phyloP scores from a whole-genome alignment of 2,329 filamentous ascomycete species.

The Pestalotiopsis sp. region DNA sequence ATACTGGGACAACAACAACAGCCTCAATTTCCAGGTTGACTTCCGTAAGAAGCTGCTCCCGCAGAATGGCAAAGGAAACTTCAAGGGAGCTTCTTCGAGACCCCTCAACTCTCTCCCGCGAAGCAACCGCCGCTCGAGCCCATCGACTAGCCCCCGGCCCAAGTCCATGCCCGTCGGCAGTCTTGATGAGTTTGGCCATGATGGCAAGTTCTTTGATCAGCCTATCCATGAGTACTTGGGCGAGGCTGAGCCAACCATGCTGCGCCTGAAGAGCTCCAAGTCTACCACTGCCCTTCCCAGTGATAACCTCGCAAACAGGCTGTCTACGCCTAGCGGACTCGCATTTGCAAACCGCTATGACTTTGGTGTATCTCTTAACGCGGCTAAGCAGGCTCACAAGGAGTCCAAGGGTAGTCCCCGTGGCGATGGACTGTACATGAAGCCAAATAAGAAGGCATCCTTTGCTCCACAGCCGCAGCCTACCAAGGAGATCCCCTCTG shows the following conservation, averaged over 20 bases:
- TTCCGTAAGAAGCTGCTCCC: slow-evolving; percentile 79
- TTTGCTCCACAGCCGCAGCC: slow-evolving; percentile 18
- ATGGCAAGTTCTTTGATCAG: slow-evolving; percentile 60
- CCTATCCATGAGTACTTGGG: slow-evolving; percentile 65
- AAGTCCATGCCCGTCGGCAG: slow-evolving; percentile 57
- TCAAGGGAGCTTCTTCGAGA: slow-evolving; percentile 52
- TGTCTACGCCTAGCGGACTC: slow-evolving; percentile 62
- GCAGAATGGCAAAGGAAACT: slow-evolving; percentile 58
- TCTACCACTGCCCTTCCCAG: slow-evolving; percentile 65
- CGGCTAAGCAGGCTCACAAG: slow-evolving; percentile 77
- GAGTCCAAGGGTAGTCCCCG: slow-evolving; percentile 57
- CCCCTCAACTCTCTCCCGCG: slow-evolving; percentile 62
- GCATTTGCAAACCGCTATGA: slow-evolving; percentile 94
- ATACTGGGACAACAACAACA: slow-evolving; percentile 92
- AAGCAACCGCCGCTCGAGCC: slow-evolving; percentile 59
- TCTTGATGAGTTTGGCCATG: slow-evolving; percentile 72
- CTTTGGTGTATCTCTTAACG: slow-evolving; percentile 87
- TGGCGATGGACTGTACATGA: slow-evolving; percentile 58
- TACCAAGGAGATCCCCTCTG: slow-evolving; percentile 13
- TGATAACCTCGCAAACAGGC: slow-evolving; percentile 56
- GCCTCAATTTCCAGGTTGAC: slow-evolving; percentile 89
- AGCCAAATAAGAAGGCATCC: slow-evolving; percentile 44
- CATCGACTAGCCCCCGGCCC: slow-evolving; percentile 45
- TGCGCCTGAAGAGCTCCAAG: slow-evolving; percentile 72
- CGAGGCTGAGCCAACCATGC: slow-evolving; percentile 58